Evolutionary conservation across 2,329 filamentous ascomycete genomes (phyloP).

Genomic region (Talaromyces sp.): DNA sequence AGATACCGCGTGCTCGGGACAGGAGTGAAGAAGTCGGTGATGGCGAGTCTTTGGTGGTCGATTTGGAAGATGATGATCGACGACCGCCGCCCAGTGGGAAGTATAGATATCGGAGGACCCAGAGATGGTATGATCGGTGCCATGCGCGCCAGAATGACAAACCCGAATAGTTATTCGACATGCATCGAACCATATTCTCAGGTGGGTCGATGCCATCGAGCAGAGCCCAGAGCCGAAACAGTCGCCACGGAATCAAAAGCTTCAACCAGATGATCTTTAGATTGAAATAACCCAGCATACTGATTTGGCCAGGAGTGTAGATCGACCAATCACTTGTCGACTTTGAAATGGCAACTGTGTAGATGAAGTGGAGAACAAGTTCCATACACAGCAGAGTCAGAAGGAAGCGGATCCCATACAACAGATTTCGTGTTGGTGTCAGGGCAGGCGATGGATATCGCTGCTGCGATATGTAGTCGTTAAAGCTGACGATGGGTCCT

Average conservation of each 20-base stretch:
- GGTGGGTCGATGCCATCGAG: conserved; percentile 89
- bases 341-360: conserved; percentile 88
- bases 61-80: conserved; percentile 31
- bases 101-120: conserved; percentile 91
- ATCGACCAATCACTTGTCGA: conserved; percentile 72
- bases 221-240: conserved; percentile 95
- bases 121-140: conserved; percentile 94
- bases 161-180: conserved; percentile 89
- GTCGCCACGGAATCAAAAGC: conserved; percentile 86
- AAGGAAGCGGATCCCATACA: conserved; percentile 80
- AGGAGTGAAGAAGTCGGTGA: conserved; percentile 29
- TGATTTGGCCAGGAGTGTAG: conserved; percentile 84
- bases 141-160: conserved; percentile 92
- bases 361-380: conserved; percentile 83
- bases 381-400: conserved; percentile 85
- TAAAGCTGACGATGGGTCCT: conserved; percentile 93
- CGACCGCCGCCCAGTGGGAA: conserved; percentile 74
- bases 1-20: conserved; percentile 56
- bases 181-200: conserved; percentile 97
- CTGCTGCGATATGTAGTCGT: conserved; percentile 89
- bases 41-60: conserved; percentile 16
- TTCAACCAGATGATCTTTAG: conserved; percentile 98
- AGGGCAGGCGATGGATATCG: conserved; percentile 71
- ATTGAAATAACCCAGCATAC: conserved; percentile 91
- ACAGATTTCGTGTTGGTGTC: conserved; percentile 64